Conservation (phyloP, 495 filamentous ascomycete genomes). For the Aspergillus kassunensis region DNA sequence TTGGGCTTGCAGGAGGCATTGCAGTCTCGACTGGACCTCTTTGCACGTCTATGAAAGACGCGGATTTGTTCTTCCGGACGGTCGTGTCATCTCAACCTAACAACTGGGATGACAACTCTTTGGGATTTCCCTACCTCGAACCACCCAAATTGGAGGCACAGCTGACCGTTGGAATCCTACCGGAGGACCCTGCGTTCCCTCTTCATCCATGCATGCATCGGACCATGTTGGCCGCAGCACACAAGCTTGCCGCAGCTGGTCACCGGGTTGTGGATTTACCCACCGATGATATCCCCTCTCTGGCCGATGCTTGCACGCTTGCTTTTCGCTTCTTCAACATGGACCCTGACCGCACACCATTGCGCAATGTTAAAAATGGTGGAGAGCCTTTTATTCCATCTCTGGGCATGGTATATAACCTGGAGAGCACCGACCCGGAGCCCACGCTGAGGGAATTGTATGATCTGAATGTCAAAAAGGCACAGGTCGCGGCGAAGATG, state of each 20-base stretch:
- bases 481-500: slow-evolving; percentile 17
- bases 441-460: slow-evolving; percentile 26
- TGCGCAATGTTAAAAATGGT: slow-evolving; percentile 13
- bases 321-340: slow-evolving; percentile 28
- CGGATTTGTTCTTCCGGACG: slow-evolving; percentile 25
- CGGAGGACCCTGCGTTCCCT: slow-evolving; percentile 46
- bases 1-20: slow-evolving; percentile 38
- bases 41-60: slow-evolving; percentile 33
- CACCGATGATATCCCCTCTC: slow-evolving; percentile 8
- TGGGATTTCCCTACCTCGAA: slow-evolving; percentile 20
- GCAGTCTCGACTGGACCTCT: slow-evolving; percentile 30
- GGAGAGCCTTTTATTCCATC: slow-evolving; percentile 25
- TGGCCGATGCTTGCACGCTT: slow-evolving; percentile 20
- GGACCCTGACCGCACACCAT: slow-evolving; percentile 19
- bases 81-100: slow-evolving; percentile 12
- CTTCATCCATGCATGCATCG: slow-evolving; percentile 52
- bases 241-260: slow-evolving; percentile 33
- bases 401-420: slow-evolving; percentile 17
- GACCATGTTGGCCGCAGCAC: slow-evolving; percentile 39
- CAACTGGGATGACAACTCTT: slow-evolving; percentile 17
- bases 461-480: slow-evolving; percentile 17
- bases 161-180: slow-evolving; percentile 48
- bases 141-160: slow-evolving; percentile 7
- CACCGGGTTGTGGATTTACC: slow-evolving; percentile 41
- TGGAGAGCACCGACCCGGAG: slow-evolving; percentile 13